phyloP scores from a whole-genome alignment of 2,329 filamentous ascomycete species.

The Ophiosphaerella narmari region DNA sequence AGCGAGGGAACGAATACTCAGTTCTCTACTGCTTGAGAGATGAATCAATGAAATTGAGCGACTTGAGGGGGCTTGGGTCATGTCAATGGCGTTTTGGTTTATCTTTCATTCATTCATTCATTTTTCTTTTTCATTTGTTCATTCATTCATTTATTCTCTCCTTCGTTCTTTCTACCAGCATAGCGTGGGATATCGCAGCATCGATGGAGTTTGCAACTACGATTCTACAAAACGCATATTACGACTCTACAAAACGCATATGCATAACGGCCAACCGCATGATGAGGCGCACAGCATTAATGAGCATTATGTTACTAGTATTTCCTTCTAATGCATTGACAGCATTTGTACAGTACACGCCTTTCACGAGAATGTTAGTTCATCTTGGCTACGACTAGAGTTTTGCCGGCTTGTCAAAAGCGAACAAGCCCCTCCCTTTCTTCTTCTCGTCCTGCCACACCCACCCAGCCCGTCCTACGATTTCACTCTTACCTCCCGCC shows the following conservation, averaged over 20 bases:
- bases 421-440: slow-evolving; percentile 36
- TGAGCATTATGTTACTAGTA: neutral
- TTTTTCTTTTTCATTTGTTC: too few species aligned
- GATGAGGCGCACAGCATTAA: slow-evolving; percentile 2
- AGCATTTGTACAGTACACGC: slow-evolving; percentile 1
- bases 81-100: neutral
- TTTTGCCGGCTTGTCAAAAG: slow-evolving; percentile 26
- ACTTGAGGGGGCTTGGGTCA: neutral
- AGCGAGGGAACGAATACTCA: slow-evolving; percentile 22
- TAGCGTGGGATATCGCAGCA: slow-evolving; percentile 5
- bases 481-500: slow-evolving; percentile 51
- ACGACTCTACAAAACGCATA: slow-evolving; percentile 10
- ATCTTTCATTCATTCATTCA: too few species aligned
- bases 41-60: slow-evolving; percentile 4
- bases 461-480: slow-evolving; percentile 55
- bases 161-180: slow-evolving; percentile 1
- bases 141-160: neutral
- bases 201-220: slow-evolving; percentile 8
- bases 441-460: slow-evolving; percentile 44
- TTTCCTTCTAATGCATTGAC: neutral
- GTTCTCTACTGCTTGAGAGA: slow-evolving; percentile 13
- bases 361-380: neutral
- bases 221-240: slow-evolving; percentile 9
- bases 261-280: slow-evolving; percentile 8
- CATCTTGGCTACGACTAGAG: slow-evolving; percentile 8